Conservation (phyloP, 2,329 filamentous ascomycete genomes). For the Pseudopithomyces maydicus region DNA sequence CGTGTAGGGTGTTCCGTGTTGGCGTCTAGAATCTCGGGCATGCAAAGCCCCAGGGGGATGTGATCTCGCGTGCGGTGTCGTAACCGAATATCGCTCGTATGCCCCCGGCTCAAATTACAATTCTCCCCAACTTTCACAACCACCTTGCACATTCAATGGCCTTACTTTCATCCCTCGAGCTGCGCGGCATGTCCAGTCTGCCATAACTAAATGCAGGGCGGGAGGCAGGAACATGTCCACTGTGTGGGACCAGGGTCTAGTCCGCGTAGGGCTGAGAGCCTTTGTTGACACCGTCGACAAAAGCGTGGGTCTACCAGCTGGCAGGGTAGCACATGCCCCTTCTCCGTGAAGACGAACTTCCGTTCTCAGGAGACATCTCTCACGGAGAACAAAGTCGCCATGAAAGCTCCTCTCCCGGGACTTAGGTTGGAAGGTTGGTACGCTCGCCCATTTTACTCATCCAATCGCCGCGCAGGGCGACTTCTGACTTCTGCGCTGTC, state of each 20-base stretch:
- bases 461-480: not conserved
- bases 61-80: not conserved
- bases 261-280: not conserved
- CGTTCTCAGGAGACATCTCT: constrained; percentile 22
- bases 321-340: constrained; percentile 5
- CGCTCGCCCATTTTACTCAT: not conserved
- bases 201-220: not conserved
- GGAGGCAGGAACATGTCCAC: not conserved
- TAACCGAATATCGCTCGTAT: not conserved
- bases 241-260: not conserved
- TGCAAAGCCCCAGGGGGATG: no score
- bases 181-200: not conserved
- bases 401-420: constrained; percentile 17
- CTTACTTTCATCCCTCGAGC: not conserved
- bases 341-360: constrained; percentile 20
- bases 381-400: constrained; percentile 17
- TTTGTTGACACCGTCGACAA: constrained; percentile 3
- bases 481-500: not conserved
- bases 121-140: not conserved
- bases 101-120: constrained; percentile 3
- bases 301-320: not conserved
- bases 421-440: not conserved
- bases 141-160: not conserved
- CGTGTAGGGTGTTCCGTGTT: no score
- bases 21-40: no score